Base-by-base conservation (phyloP, 441 rosid species). In the California macrophylla region DNA sequence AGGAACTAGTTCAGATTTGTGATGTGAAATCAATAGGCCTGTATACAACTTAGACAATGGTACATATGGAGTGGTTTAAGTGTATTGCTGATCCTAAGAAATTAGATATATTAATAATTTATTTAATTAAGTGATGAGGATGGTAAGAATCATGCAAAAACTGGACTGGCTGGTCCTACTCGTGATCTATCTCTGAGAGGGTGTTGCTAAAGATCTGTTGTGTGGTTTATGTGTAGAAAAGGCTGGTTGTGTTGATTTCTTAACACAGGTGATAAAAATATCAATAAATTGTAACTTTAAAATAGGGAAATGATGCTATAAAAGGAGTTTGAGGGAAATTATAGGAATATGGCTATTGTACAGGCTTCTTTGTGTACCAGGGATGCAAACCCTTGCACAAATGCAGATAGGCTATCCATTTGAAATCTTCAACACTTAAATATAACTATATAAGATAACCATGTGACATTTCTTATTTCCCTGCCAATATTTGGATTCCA, bases 401-500 rank as follows among this genome's bases (percentile, higher is more conserved):
- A 32, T 30, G 50, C 24, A 29, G 67, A 61, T 69, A 24, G 50
- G 50, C 69, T 23, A 67, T 25, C 29, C 58, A 64, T 64, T 70
- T 12, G 28, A 30, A 6, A 28, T 26, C 66, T 62, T 13, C 21
- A 62, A n/a, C 66, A 28, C 38, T 60, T 60, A 0, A 36, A 23
- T 23, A 58, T 58, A 58, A 24, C 28, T 54, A 54, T 60, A 24
- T 25, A 60, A 24, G 64, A 24, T 10, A 24, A 60, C 21, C 34
- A 26, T 62, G 36, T 28, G 36, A 15, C 23, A 26, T 64, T n/a
- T 71, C 32, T 63, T 36, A 4, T 30, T 28, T 12, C 29, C 16
- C 64, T 62, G 58, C 68, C 64, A 42, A 6, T 66, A n/a, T 50
- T 18, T 16, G 25, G 67, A 30, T 64, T 72, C 26, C 71, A 45